Percentiles rank a stretch among this genome's conserved stretches.
Conservation (phyloP, 352 stramenopile genomes). For the Phytophthora chlamydospora region DNA sequence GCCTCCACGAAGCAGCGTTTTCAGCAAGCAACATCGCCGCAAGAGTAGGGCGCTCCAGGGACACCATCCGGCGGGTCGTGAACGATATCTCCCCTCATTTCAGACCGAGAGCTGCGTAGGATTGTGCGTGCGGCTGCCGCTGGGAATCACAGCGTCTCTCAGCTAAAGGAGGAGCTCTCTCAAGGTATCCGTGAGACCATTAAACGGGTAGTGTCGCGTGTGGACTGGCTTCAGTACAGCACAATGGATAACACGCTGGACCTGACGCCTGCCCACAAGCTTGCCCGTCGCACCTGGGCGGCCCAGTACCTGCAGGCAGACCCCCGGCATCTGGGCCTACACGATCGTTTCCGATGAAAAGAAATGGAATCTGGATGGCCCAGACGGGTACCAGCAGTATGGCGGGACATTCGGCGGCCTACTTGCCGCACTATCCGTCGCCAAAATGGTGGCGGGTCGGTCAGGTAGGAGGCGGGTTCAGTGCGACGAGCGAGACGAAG, state of each 20-base stretch:
- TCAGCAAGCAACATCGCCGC: too few relatives aligned
- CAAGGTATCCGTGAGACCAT: too few relatives aligned
- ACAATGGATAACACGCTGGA: constrained; percentile 23
- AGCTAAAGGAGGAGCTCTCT: too few relatives aligned
- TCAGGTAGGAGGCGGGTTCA: constrained; percentile 32
- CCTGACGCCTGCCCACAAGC: constrained; percentile 5
- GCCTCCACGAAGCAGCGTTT: too few relatives aligned
- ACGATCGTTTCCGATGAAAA: constrained; percentile 47
- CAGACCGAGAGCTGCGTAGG: too few relatives aligned
- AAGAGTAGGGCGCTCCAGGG: too few relatives aligned
- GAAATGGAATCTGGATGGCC: constrained; percentile 44
- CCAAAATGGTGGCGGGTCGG: constrained; percentile 21
- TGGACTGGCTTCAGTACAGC: constrained; percentile 23
- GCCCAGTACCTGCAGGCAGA: constrained; percentile 2
- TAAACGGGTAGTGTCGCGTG: too few relatives aligned
- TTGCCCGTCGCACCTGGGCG: constrained; percentile 3
- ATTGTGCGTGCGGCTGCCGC: too few relatives aligned
- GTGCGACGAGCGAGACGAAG: neutral
- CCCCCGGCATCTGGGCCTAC: constrained; percentile 10
- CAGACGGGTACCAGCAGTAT: constrained; percentile 30
- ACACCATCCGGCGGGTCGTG: too few relatives aligned
- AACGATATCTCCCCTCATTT: too few relatives aligned
- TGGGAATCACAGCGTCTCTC: too few relatives aligned
- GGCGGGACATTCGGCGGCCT: constrained; percentile 17
- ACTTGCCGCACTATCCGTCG: constrained; percentile 10